A percentile compares a stretch with the other conserved stretches of the same genome.
phyloP scores from a whole-genome alignment of 345 rosid species.

The Ricinus communis region DNA sequence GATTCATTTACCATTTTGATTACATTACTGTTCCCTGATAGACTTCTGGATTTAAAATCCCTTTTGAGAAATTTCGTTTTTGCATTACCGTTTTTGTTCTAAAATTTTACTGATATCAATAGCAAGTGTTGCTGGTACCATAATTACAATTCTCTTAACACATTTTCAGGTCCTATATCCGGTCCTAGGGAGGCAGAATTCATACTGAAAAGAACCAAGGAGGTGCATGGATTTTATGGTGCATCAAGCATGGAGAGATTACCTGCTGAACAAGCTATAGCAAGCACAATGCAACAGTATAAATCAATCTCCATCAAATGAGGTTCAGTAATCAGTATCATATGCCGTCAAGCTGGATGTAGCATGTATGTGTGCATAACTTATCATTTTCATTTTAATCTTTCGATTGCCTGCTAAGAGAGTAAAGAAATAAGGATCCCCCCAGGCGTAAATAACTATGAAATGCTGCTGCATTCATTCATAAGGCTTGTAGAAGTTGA shows the following conservation, averaged over 20 bases:
- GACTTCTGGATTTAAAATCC: not conserved
- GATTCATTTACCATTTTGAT: not conserved
- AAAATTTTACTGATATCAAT: not conserved
- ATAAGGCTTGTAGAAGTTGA: not conserved
- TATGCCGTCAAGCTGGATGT: not conserved
- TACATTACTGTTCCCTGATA: not conserved
- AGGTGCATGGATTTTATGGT: slow-evolving; percentile 93
- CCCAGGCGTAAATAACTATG: not conserved
- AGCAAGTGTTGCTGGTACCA: too few species aligned
- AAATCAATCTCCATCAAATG: slow-evolving; percentile 66
- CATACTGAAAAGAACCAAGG: slow-evolving; percentile 62
- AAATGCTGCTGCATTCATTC: not conserved
- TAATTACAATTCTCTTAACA: not conserved
- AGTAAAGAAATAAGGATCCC: not conserved
- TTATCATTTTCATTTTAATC: not conserved
- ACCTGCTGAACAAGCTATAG: slow-evolving; percentile 83
- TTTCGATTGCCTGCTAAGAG: not conserved
- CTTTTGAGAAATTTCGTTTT: not conserved
- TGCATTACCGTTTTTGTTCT: not conserved
- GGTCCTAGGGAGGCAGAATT: slow-evolving; percentile 79
- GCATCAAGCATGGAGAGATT: slow-evolving; percentile 98
- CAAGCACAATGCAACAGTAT: slow-evolving; percentile 64
- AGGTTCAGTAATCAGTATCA: slow-evolving; percentile 17
- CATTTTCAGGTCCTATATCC: slow-evolving; percentile 73
- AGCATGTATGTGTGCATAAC: not conserved